phyloP scores from a whole-genome alignment of 176 grass and related monocot genomes.

The Oryza australiensis region DNA sequence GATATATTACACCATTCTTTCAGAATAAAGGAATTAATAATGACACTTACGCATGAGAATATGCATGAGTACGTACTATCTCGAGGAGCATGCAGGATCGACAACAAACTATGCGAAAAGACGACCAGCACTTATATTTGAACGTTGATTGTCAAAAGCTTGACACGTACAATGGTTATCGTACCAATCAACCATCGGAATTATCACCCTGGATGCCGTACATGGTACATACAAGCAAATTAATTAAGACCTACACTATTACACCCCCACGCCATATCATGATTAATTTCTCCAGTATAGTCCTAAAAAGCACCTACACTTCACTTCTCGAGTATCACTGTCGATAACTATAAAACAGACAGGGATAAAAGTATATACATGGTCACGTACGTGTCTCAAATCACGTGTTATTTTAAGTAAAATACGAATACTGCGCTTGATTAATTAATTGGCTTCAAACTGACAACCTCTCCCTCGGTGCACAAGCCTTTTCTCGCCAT shows the following conservation, averaged over 20 bases:
- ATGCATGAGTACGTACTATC: neutral
- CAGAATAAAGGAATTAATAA: neutral
- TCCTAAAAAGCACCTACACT: neutral
- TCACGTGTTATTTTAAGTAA: no score
- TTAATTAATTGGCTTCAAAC: no score
- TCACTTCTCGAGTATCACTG: no score
- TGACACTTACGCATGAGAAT: no score
- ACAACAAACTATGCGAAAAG: neutral
- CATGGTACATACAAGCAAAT: no score
- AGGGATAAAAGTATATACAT: no score
- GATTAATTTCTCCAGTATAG: neutral
- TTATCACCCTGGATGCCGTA: neutral
- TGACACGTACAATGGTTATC: neutral
- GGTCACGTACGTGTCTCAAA: no score
- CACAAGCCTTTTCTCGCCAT: no score
- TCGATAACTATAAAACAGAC: no score
- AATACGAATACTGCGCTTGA: no score
- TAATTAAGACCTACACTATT: neutral
- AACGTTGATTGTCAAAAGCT: conserved; percentile 13
- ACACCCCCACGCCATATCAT: neutral
- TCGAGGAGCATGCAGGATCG: neutral
- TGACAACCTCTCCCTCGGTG: no score
- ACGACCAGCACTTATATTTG: neutral
- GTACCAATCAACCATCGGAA: conserved; percentile 44
- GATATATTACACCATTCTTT: neutral